phyloP scores from a whole-genome alignment of 2,329 filamentous ascomycete genomes.

The Trichoderma breve region DNA sequence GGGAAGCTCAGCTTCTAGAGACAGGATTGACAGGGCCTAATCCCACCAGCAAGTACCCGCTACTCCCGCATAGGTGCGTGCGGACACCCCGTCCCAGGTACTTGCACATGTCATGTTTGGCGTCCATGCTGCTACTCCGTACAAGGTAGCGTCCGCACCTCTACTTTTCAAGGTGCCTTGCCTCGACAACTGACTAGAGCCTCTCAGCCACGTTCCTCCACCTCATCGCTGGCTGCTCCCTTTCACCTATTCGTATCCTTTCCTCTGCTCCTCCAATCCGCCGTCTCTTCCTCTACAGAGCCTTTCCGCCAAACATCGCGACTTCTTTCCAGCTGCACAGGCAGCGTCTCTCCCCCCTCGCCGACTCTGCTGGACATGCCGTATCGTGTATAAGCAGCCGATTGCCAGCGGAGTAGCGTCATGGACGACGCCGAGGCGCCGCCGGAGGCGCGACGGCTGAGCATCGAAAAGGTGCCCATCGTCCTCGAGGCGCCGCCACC shows the following conservation, averaged over 20 bases:
- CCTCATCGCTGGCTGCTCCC: slow-evolving; percentile 6
- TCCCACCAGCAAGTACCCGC: neutral
- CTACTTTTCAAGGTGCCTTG: neutral
- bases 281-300: neutral
- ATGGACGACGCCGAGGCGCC: slow-evolving; percentile 30
- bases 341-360: neutral
- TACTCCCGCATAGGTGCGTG: neutral
- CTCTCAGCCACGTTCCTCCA: slow-evolving; percentile 16
- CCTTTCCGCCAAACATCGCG: neutral
- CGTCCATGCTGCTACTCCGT: neutral
- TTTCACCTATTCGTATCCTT: neutral
- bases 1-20: slow-evolving; percentile 5
- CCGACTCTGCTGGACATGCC: slow-evolving; percentile 6
- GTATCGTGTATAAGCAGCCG: neutral
- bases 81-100: neutral
- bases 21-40: neutral
- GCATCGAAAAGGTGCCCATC: slow-evolving; percentile 36
- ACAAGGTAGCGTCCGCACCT: neutral
- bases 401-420: slow-evolving; percentile 25
- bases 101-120: neutral
- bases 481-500: slow-evolving; percentile 23
- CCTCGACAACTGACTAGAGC: neutral
- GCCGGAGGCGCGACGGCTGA: slow-evolving; percentile 33
- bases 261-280: neutral
- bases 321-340: neutral